Percentiles rank a stretch among this genome's conserved stretches.
Conservation (phyloP, 495 filamentous ascomycete species). For the Penicillium malachiteum region DNA sequence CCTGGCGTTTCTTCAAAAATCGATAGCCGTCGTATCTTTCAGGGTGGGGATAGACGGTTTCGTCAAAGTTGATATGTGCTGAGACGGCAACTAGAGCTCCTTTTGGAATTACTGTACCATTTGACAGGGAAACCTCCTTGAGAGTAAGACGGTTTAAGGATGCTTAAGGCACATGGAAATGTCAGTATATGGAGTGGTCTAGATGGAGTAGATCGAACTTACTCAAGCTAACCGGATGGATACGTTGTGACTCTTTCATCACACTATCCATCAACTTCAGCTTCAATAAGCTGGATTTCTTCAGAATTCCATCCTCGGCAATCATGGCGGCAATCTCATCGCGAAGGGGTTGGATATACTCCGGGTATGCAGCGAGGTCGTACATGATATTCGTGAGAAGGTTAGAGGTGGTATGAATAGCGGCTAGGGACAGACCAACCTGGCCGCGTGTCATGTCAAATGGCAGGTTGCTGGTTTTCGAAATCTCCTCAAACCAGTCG, state of each 20-base stretch:
- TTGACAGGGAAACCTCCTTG: conserved; percentile 30
- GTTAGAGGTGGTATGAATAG: conserved; percentile 47
- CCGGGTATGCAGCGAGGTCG: conserved; percentile 38
- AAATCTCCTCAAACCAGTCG: conserved; percentile 37
- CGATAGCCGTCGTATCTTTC: conserved; percentile 47
- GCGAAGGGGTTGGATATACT: conserved; percentile 34
- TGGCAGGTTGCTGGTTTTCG: conserved; percentile 13
- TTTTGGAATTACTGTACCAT: conserved; percentile 35
- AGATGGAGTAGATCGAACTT: conserved; percentile 11
- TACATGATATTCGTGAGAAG: conserved; percentile 40
- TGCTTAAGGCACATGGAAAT: conserved; percentile 21
- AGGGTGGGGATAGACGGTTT: conserved; percentile 42
- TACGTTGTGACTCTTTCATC: conserved; percentile 39
- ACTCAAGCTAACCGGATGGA: conserved; percentile 35
- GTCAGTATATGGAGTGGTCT: too few species aligned
- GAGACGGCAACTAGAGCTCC: conserved; percentile 39
- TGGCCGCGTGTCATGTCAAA: conserved; percentile 27
- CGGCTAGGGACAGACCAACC: conserved; percentile 39
- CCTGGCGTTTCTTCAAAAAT: conserved; percentile 44
- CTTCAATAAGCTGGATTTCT: conserved; percentile 49
- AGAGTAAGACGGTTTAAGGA: conserved; percentile 43
- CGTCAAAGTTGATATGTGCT: conserved; percentile 33
- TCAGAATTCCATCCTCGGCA: conserved; percentile 39
- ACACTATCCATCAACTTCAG: conserved; percentile 50
- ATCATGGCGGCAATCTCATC: conserved; percentile 39